Percentiles rank a stretch among this genome's conserved stretches.
Conservation (phyloP, 1,284 basidiomycete genomes). For the Trichosporon inkin region DNA sequence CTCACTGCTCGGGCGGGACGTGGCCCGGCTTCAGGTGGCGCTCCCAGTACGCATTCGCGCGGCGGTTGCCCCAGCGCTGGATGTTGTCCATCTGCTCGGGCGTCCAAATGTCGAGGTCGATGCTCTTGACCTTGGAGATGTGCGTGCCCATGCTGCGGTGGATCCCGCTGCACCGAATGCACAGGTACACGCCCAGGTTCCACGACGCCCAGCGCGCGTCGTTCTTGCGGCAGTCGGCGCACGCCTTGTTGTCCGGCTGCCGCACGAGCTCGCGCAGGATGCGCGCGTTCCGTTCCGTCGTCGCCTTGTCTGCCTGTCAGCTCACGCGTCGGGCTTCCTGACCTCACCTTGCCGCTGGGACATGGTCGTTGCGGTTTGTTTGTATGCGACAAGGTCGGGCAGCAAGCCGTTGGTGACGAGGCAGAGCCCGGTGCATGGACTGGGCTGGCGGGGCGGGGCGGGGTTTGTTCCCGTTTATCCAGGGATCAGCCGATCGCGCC, state of each 20-base stretch:
- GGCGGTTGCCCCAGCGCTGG: conserved; percentile 89
- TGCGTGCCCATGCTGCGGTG: conserved; percentile 98
- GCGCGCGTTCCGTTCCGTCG: conserved; percentile 69
- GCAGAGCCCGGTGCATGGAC: not conserved
- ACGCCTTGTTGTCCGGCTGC: conserved; percentile 85
- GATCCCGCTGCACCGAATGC: conserved; percentile 97
- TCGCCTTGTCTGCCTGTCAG: conserved; percentile 63
- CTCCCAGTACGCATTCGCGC: conserved; percentile 96
- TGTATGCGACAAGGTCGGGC: not conserved
- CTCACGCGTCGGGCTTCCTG: not conserved
- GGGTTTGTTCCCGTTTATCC: conserved; percentile 7
- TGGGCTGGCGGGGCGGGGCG: no score
- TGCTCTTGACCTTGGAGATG: conserved; percentile 93
- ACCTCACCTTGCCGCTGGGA: conserved; percentile 5
- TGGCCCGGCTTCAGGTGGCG: conserved; percentile 91
- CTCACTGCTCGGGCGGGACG: conserved; percentile 89
- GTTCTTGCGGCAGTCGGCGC: conserved; percentile 89
- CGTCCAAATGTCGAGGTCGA: conserved; percentile 97
- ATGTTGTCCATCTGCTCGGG: conserved; percentile 95
- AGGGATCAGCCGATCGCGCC: not conserved
- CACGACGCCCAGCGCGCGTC: conserved; percentile 98
- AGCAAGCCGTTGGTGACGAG: not conserved
- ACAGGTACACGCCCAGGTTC: conserved; percentile 92
- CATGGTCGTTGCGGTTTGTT: conserved; percentile 6
- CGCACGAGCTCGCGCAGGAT: conserved; percentile 80